Base-by-base conservation (phyloP, 2,329 filamentous ascomycete genomes). In the Cercospora nicotianae region DNA sequence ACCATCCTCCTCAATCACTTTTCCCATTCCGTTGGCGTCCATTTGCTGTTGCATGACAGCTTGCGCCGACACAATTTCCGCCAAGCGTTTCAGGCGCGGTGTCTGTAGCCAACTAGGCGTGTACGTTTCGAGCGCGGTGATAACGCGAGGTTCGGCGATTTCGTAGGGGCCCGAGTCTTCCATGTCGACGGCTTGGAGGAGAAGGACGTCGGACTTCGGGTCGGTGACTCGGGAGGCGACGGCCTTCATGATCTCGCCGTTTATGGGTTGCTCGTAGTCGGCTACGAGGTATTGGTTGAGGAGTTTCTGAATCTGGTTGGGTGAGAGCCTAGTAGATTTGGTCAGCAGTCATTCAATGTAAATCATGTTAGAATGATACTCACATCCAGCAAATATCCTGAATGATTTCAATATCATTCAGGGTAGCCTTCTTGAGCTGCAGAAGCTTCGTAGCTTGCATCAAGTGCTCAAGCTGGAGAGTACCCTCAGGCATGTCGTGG, bases 381-480 rank as follows among this genome's bases (percentile, higher is more conserved):
- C 83, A 96, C 94, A 98, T 98, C 94, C 94, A 98, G 87, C 95
- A 99, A 76, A 99, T 99, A 79, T 99, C 95, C 83, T 99, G 95
- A 77, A 99, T 99, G 76, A 99, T 99, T 82, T 99, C 95, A 76
- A 99, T 99, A 77, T 99, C 95, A 79, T 98, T 99, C 78, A 99
- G 83, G 0, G 95, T 99, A 8, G 95, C 95, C 84, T 99, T 99
- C 89, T 99, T 99, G 71, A 99, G 86, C 81, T 99, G 95, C 72
- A 99, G 86, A 72, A 99, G 89, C 84, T 99, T 99, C 20, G 95
- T 99, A 63, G 95, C 95, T 92, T 98, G 94, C 95, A 99, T 99
- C 74, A 99, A 83, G 84, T 99, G 95, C 84, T 99, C 95, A 66
- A 99, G 87, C 83, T 98, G 94, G 63, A 99, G 86, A 31, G 94